These are phyloP conservation scores for Penicillium parvum DNA, from an alignment of 495 filamentous ascomycete species.

Conservation along the genomic window DNA sequence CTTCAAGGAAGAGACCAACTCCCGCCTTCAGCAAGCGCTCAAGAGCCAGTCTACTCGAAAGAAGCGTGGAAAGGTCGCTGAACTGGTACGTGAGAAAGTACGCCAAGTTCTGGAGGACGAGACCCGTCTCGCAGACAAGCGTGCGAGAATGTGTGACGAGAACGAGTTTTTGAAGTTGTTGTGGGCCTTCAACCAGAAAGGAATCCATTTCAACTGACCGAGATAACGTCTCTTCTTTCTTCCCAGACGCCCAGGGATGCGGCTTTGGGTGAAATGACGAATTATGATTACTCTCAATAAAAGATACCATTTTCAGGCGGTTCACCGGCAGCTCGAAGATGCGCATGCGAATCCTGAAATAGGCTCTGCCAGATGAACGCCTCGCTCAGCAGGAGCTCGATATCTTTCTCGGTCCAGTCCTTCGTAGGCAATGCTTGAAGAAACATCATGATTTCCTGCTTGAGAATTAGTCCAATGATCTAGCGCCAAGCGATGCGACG, in stretches of 20 bases:
- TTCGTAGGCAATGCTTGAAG: conserved; percentile 91
- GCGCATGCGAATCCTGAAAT: conserved; percentile 82
- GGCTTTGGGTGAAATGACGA: conserved; percentile 24
- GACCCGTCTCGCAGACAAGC: conserved; percentile 72
- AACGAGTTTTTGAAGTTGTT: conserved; percentile 78
- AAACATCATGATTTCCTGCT: conserved; percentile 97
- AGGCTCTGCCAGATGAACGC: conserved; percentile 95
- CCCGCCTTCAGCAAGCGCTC: conserved; percentile 36
- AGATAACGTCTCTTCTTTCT: conserved; percentile 6
- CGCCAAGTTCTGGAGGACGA: conserved; percentile 71
- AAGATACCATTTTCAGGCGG: conserved; percentile 39
- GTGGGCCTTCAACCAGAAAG: conserved; percentile 81
- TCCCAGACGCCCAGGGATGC: conserved; percentile 1
- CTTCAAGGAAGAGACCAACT: conserved; percentile 63
- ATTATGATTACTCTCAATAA: conserved; percentile 39
- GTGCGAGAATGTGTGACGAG: conserved; percentile 82
- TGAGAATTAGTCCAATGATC: conserved; percentile 4
- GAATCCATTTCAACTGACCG: conserved; percentile 82
- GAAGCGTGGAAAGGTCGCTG: conserved; percentile 69
- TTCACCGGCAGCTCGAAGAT: conserved; percentile 56
- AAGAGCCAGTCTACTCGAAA: conserved; percentile 52
- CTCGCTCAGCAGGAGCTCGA: conserved; percentile 91
- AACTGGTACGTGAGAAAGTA: conserved; percentile 78
- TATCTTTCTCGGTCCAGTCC: conserved; percentile 95
- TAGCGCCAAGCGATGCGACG: neutral